phyloP scores from a whole-genome alignment of 441 rosid species.

The Rhodomyrtus psidioides region DNA sequence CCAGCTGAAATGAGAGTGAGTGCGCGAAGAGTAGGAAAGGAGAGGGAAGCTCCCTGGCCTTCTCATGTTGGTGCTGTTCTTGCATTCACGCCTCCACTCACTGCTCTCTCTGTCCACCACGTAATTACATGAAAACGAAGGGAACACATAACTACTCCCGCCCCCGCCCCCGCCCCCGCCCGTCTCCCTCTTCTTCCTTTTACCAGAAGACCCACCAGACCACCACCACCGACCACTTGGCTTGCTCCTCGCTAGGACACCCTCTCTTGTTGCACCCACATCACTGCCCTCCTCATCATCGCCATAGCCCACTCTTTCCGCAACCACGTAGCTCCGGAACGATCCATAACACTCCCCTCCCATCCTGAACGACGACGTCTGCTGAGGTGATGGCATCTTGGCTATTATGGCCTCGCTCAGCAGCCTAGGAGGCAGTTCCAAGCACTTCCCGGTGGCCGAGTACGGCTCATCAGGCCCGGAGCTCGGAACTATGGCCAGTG shows the following conservation, averaged over 20 bases:
- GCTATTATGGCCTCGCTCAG: constrained; percentile 24
- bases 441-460: constrained; percentile 3
- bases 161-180: constrained; percentile 56
- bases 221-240: constrained; percentile 23
- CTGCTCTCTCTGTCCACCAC: constrained; percentile 25
- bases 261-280: constrained; percentile 12
- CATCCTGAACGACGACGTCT: constrained; percentile 42
- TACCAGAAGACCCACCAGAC: constrained; percentile 28
- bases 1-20: constrained; percentile 62
- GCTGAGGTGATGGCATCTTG: constrained; percentile 37
- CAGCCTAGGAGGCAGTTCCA: constrained; percentile 69
- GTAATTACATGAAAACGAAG: constrained; percentile 11
- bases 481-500: constrained; percentile 6
- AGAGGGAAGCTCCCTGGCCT: constrained; percentile 41
- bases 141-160: constrained; percentile 45
- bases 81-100: constrained; percentile 14
- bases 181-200: constrained; percentile 29
- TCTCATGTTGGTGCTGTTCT: constrained; percentile 26
- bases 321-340: constrained; percentile 10
- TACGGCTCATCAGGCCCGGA: constrained; percentile 5
- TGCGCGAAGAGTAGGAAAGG: constrained; percentile 19
- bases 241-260: constrained; percentile 15
- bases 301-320: background rate
- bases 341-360: constrained; percentile 33
- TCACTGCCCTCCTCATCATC: background rate